These are phyloP conservation scores for Fusarium fracticaudum DNA, from an alignment of 2,329 filamentous ascomycete species.

Conservation along the genomic window DNA sequence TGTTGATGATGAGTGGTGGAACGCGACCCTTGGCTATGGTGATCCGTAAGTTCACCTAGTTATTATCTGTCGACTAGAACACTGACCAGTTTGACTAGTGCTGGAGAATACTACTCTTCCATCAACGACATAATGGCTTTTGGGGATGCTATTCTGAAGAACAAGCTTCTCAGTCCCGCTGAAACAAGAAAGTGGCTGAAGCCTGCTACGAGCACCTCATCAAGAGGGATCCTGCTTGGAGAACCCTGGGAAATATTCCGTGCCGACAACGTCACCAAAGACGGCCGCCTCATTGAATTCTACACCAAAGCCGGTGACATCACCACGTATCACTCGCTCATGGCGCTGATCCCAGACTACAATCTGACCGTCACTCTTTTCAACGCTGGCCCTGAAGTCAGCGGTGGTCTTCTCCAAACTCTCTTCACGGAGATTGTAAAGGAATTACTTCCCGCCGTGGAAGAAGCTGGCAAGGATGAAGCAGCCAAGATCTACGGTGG, in stretches of 20 bases:
- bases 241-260: slow-evolving; percentile 19
- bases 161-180: not conserved
- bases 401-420: not conserved
- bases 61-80: accelerated
- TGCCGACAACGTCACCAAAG: slow-evolving; percentile 12
- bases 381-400: not conserved
- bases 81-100: not conserved
- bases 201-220: not conserved
- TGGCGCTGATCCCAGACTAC: slow-evolving; percentile 7
- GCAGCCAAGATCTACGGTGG: not conserved
- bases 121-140: slow-evolving; percentile 11
- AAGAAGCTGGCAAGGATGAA: slow-evolving; percentile 15
- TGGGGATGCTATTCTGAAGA: not conserved
- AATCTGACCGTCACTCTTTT: not conserved
- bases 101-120: slow-evolving; percentile 7
- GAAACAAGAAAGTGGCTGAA: slow-evolving; percentile 22
- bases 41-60: not conserved
- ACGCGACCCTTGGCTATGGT: slow-evolving; percentile 7
- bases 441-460: not conserved
- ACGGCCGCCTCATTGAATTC: slow-evolving; percentile 13
- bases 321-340: not conserved
- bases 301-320: slow-evolving; percentile 20
- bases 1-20: slow-evolving; percentile 13
- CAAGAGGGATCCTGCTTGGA: not conserved
- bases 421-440: not conserved